A percentile compares a stretch with the other conserved stretches of the same genome.
Evolutionary conservation across 371 early-diverging fungal species (phyloP).

Genomic region (Lichtheimia corymbifera): DNA sequence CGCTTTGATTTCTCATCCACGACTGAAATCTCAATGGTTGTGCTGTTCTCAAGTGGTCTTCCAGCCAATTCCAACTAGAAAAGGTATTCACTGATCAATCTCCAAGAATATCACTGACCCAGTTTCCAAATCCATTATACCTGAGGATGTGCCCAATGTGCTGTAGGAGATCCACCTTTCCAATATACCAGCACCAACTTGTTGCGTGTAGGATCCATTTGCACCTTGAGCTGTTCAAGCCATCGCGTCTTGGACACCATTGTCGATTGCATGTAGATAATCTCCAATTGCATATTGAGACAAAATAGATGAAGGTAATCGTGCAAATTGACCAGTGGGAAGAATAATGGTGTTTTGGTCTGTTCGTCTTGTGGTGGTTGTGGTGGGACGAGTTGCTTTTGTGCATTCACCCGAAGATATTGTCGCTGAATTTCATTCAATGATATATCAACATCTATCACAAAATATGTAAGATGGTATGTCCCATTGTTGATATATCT

Average conservation of each 20-base stretch:
- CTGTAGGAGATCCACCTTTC: conserved; percentile 50
- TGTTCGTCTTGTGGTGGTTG: conserved; percentile 3
- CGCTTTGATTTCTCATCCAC: conserved; percentile 26
- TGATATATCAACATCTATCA: conserved; percentile 54
- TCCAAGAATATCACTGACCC: not conserved
- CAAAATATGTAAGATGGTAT: not conserved
- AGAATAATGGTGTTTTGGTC: conserved; percentile 20
- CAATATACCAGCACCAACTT: conserved; percentile 64
- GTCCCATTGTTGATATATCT: not conserved
- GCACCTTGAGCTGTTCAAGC: conserved; percentile 65
- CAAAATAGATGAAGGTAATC: conserved; percentile 71
- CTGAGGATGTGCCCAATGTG: conserved; percentile 47
- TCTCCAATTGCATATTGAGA: conserved; percentile 66
- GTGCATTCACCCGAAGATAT: conserved; percentile 49
- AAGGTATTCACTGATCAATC: not conserved
- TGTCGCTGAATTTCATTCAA: conserved; percentile 54
- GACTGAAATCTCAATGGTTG: conserved; percentile 32
- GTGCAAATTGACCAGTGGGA: conserved; percentile 64
- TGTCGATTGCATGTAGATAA: conserved; percentile 62
- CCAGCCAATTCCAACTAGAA: not conserved
- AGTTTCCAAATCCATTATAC: not conserved
- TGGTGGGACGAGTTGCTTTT: conserved; percentile 44
- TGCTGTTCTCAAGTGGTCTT: conserved; percentile 14
- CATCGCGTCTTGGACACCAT: conserved; percentile 65
- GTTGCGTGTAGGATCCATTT: conserved; percentile 57